These are phyloP conservation scores for Sicyos edulis DNA, from an alignment of 306 rosid species.

Conservation along the genomic window DNA sequence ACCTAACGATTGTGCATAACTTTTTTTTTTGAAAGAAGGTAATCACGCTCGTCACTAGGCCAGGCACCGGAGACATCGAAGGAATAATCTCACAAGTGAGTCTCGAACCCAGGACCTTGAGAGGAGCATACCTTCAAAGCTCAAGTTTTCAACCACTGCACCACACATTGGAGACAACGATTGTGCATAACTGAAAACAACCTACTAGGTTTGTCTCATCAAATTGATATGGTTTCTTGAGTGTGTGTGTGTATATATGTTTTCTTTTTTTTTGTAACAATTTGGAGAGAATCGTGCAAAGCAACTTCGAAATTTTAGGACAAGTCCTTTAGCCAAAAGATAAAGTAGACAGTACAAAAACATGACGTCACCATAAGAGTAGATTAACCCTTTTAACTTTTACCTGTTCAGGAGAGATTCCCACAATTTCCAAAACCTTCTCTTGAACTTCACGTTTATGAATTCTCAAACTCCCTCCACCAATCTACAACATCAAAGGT, in stretches of 20 bases:
- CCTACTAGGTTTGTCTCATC: neutral
- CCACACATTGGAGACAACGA: no score
- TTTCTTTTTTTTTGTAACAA: no score
- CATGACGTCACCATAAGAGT: neutral
- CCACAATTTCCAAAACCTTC: slow-evolving; percentile 81
- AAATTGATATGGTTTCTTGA: neutral
- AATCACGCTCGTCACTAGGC: no score
- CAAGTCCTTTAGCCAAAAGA: neutral
- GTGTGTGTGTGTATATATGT: no score
- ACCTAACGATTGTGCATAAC: no score
- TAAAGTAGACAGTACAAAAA: neutral
- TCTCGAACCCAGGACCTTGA: no score
- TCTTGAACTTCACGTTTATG: slow-evolving; percentile 76
- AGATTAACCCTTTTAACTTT: neutral
- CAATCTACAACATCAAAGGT: slow-evolving; percentile 51
- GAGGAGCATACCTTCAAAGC: no score
- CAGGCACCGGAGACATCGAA: no score
- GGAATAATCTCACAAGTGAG: no score
- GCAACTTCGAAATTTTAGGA: neutral
- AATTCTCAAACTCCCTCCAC: slow-evolving; percentile 96
- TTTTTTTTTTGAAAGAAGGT: no score
- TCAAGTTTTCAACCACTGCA: no score
- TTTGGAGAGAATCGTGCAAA: neutral
- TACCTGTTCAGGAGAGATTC: slow-evolving; percentile 87
- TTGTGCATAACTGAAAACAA: neutral